Conservation (phyloP, 2,329 filamentous ascomycete genomes). For the Talaromyces islandicus region DNA sequence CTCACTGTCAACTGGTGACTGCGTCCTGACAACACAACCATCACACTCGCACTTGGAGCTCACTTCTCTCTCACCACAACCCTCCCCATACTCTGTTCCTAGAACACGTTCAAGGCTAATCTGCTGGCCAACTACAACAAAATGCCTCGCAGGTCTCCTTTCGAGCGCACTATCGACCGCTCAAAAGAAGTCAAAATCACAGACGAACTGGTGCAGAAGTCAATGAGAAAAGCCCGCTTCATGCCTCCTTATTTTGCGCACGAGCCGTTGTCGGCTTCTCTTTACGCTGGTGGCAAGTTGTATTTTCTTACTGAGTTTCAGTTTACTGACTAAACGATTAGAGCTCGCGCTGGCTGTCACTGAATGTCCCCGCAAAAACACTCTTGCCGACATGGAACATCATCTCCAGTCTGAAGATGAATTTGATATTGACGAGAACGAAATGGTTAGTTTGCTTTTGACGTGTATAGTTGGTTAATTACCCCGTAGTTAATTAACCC, state of each 20-base stretch:
- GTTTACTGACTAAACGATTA: not conserved
- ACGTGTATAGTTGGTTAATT: not conserved
- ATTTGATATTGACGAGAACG: not conserved
- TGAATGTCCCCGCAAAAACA: not conserved
- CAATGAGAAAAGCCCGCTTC: not conserved
- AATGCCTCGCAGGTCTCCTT: not conserved
- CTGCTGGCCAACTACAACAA: not conserved
- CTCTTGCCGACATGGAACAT: not conserved
- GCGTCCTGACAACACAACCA: not conserved
- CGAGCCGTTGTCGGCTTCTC: not conserved
- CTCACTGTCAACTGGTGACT: not conserved
- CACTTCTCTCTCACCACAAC: not conserved
- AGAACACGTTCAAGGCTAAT: not conserved
- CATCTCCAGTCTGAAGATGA: not conserved
- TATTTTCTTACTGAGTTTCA: not conserved
- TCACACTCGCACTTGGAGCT: not conserved
- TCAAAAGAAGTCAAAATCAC: conserved; percentile 8
- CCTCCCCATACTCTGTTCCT: not conserved
- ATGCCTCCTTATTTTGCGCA: conserved; percentile 6
- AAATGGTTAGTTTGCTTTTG: not conserved
- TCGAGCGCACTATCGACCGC: not conserved
- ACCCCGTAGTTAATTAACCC: not conserved
- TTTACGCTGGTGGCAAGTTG: conserved; percentile 5
- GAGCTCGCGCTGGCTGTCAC: not conserved
- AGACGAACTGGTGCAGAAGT: not conserved